phyloP scores from a whole-genome alignment of 805 yeast species.

The Myxozyma vanderwaltii region DNA sequence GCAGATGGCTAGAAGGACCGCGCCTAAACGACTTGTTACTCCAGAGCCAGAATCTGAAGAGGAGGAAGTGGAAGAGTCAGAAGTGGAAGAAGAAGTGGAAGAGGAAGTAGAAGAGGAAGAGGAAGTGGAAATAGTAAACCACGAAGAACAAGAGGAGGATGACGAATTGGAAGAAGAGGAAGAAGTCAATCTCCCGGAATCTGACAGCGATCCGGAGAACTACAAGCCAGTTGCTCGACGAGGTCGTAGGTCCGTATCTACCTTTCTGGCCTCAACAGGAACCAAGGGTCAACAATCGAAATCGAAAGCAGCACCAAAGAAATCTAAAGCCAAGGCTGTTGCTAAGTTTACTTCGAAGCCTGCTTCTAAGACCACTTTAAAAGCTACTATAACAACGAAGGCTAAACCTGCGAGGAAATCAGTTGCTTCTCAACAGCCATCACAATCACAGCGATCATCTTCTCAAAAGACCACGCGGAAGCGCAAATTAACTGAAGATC shows the following conservation, averaged over 20 bases:
- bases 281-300: not conserved
- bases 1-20: conserved; percentile 4
- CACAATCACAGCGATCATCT: not conserved
- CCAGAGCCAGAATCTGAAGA: conserved; percentile 6
- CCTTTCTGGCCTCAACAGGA: not conserved
- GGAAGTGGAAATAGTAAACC: conserved; percentile 4
- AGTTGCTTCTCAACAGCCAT: not conserved
- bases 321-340: not conserved
- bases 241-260: not conserved
- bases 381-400: not conserved
- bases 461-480: conserved; percentile 1
- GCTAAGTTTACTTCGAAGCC: not conserved
- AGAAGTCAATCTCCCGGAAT: not conserved
- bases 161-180: conserved; percentile 9
- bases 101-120: conserved; percentile 16
- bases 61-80: conserved; percentile 4
- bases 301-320: not conserved
- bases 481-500: not conserved
- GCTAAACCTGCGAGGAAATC: not conserved
- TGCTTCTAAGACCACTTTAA: not conserved
- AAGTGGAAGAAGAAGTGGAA: conserved; percentile 12
- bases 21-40: not conserved
- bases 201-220: conserved; percentile 4
- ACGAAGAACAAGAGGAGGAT: conserved; percentile 2
- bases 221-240: conserved; percentile 3